These are phyloP conservation scores for Forsythia suspensa DNA, from an alignment of 257 asterid species.

Conservation along the genomic window DNA sequence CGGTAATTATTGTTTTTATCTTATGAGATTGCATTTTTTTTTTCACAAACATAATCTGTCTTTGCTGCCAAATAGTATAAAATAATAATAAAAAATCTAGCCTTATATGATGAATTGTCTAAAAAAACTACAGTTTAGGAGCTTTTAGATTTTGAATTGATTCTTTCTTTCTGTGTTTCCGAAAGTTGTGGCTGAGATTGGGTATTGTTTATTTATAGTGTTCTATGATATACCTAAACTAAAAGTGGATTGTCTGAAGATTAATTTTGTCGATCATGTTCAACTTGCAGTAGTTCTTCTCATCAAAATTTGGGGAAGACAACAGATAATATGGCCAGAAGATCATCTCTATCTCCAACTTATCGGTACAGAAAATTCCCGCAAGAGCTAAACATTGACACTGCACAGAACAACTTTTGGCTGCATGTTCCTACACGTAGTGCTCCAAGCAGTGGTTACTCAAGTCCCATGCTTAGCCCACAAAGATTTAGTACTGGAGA, in stretches of 20 bases:
- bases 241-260: neutral
- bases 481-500: slow-evolving; percentile 52
- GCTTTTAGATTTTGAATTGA: neutral
- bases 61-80: neutral
- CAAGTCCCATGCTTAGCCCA: slow-evolving; percentile 77
- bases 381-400: slow-evolving; percentile 42
- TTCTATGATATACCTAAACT: too few species aligned
- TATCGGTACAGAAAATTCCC: slow-evolving; percentile 50
- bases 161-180: neutral
- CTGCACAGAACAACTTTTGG: slow-evolving; percentile 33
- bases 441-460: slow-evolving; percentile 73
- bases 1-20: neutral
- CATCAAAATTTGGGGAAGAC: slow-evolving; percentile 33
- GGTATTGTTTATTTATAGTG: neutral
- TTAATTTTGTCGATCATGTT: neutral
- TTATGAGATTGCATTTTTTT: neutral
- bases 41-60: neutral
- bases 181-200: neutral
- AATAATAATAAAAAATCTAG: neutral
- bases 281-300: slow-evolving; percentile 35
- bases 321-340: slow-evolving; percentile 35
- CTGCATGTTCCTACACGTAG: slow-evolving; percentile 54
- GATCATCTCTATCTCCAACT: slow-evolving; percentile 33
- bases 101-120: neutral
- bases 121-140: neutral